phyloP scores from a whole-genome alignment of 768 basidiomycete genomes.

The Clavulina sp. region DNA sequence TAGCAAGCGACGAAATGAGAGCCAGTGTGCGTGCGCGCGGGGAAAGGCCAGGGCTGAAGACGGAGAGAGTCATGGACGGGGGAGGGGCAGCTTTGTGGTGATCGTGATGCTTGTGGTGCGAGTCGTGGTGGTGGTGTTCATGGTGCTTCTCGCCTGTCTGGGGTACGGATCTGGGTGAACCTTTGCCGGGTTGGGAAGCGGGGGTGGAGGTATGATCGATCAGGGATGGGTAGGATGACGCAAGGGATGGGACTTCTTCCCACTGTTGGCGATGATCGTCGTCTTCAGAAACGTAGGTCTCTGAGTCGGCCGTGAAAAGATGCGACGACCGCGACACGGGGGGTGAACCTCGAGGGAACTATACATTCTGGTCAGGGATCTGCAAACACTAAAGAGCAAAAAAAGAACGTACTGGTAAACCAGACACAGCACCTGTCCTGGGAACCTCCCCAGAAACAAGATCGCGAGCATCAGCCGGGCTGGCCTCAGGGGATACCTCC shows the following conservation, averaged over 20 bases:
- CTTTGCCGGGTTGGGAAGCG: constrained; percentile 30
- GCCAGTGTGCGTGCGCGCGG: constrained; percentile 50
- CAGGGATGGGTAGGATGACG: constrained; percentile 52
- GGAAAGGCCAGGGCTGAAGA: constrained; percentile 53
- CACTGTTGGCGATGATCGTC: constrained; percentile 30
- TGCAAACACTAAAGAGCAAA: not conserved
- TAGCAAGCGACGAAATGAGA: constrained; percentile 53
- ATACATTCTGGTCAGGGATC: not conserved
- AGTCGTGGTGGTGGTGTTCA: constrained; percentile 7
- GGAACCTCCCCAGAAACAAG: constrained; percentile 23
- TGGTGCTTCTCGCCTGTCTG: constrained; percentile 11
- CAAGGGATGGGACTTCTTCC: constrained; percentile 46
- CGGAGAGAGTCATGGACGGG: constrained; percentile 41
- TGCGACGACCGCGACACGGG: not conserved
- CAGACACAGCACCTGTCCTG: constrained; percentile 8
- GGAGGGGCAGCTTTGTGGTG: constrained; percentile 13
- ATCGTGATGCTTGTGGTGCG: not conserved
- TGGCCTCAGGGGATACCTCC: constrained; percentile 8
- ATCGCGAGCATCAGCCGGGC: constrained; percentile 25
- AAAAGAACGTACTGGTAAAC: not conserved
- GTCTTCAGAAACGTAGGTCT: not conserved
- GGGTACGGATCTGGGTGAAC: constrained; percentile 27
- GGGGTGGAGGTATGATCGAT: constrained; percentile 34
- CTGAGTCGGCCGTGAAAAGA: not conserved
- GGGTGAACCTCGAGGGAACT: not conserved